phyloP scores from a whole-genome alignment of 257 asterid species.

The Scutellaria barbata region DNA sequence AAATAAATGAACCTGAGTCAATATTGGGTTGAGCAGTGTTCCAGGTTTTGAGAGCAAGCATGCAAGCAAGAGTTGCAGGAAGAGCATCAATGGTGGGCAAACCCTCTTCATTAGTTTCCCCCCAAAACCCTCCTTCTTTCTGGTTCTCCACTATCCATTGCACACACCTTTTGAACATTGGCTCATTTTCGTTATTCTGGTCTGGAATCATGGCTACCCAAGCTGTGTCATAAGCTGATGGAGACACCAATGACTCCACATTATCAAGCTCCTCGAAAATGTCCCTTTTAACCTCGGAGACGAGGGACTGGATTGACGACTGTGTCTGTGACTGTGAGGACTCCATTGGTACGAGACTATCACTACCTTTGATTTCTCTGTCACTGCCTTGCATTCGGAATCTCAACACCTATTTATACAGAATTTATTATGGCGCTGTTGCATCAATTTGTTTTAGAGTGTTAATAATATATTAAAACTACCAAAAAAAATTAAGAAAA shows the following conservation, averaged over 20 bases:
- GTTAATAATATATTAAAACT: no score
- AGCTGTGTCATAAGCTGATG: conserved; percentile 65
- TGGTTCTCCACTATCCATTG: conserved; percentile 59
- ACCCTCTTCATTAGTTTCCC: conserved; percentile 41
- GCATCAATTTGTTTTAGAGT: no score
- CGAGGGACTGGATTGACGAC: conserved; percentile 46
- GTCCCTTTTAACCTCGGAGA: conserved; percentile 44
- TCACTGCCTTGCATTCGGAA: no score
- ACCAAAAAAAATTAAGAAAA: no score
- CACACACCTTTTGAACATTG: conserved; percentile 53
- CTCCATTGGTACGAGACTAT: conserved; percentile 37
- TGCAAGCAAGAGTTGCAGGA: conserved; percentile 61
- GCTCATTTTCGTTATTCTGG: conserved; percentile 21
- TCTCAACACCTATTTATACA: not conserved
- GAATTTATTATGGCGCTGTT: no score
- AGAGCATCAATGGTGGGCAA: conserved; percentile 53
- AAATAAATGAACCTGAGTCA: conserved; percentile 34
- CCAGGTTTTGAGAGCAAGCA: conserved; percentile 58
- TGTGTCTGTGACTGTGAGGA: conserved; percentile 34
- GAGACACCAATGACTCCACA: conserved; percentile 27
- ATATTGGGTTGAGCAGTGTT: conserved; percentile 42
- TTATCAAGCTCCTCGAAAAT: conserved; percentile 30
- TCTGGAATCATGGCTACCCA: conserved; percentile 67
- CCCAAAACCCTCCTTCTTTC: conserved; percentile 58
- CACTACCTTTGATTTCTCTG: no score